phyloP scores from a whole-genome alignment of 1,139 yeast species.

The Insectozyma bohioensis region DNA sequence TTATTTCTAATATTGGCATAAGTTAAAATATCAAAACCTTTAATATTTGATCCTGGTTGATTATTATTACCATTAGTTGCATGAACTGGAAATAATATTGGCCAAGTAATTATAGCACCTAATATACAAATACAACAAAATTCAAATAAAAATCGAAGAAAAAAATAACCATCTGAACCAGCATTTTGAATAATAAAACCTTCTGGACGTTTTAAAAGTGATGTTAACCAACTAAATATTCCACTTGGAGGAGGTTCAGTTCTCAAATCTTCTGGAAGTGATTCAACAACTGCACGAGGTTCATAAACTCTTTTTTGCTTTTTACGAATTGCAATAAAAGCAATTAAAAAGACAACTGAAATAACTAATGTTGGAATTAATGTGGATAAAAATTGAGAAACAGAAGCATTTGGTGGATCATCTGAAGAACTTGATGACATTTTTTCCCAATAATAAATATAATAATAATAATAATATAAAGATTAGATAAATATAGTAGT shows the following conservation, averaged over 20 bases:
- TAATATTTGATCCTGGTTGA: constrained; percentile 26
- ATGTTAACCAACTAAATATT: constrained; percentile 54
- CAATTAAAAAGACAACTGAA: constrained; percentile 52
- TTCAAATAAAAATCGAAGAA: constrained; percentile 71
- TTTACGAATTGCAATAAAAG: constrained; percentile 67
- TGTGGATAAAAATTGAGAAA: constrained; percentile 41
- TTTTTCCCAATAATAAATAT: neutral
- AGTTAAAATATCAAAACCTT: constrained; percentile 59
- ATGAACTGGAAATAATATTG: constrained; percentile 82
- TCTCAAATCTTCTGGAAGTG: constrained; percentile 40
- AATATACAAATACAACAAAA: constrained; percentile 56
- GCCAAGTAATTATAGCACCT: constrained; percentile 69
- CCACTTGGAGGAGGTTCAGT: constrained; percentile 62
- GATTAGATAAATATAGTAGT: too few species aligned
- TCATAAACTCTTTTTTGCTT: constrained; percentile 73
- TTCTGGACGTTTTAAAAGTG: constrained; percentile 56
- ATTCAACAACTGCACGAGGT: constrained; percentile 60
- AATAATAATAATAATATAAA: too few species aligned
- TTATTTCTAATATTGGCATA: constrained; percentile 62
- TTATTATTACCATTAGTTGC: constrained; percentile 67
- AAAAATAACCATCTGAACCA: constrained; percentile 88
- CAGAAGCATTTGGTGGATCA: constrained; percentile 16
- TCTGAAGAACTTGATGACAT: constrained; percentile 5
- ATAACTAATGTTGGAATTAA: constrained; percentile 45
- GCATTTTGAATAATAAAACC: constrained; percentile 71